Percentiles rank a stretch among this genome's conserved stretches.
Conservation (phyloP, 1,139 yeast species). For the Groenewaldozyma auringiensis region DNA sequence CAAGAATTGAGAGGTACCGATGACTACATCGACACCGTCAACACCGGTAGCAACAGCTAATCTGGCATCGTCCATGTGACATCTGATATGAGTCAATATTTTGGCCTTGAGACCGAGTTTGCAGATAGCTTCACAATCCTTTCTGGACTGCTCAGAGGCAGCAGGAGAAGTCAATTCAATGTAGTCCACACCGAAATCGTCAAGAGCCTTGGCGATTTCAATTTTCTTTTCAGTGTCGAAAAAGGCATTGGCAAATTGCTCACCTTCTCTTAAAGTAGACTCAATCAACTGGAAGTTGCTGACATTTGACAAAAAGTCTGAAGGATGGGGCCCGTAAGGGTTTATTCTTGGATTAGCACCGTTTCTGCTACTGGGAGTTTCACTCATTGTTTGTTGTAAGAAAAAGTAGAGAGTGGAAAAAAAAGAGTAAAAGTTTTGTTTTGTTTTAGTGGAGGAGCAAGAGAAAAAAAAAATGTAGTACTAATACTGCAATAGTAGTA, state of each 20-base stretch:
- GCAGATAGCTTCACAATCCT: slow-evolving; percentile 96
- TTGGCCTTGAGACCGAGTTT: slow-evolving; percentile 93
- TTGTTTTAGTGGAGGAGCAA: neutral
- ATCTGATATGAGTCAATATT: slow-evolving; percentile 84
- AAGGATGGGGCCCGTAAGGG: slow-evolving; percentile 95
- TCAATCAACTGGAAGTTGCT: slow-evolving; percentile 86
- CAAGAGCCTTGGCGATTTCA: slow-evolving; percentile 94
- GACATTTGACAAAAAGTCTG: slow-evolving; percentile 86
- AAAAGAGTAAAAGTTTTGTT: neutral
- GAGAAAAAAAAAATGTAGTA: neutral
- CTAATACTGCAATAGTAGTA: no score
- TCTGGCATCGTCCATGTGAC: slow-evolving; percentile 98
- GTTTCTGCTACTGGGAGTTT: neutral
- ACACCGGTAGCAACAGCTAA: slow-evolving; percentile 98
- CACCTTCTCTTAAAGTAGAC: slow-evolving; percentile 96
- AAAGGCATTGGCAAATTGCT: slow-evolving; percentile 96
- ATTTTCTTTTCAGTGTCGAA: slow-evolving; percentile 93
- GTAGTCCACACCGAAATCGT: slow-evolving; percentile 96
- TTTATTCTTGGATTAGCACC: slow-evolving; percentile 33
- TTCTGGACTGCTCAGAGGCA: slow-evolving; percentile 88
- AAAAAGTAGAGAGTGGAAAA: neutral
- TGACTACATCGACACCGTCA: slow-evolving; percentile 97
- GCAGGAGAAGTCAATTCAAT: slow-evolving; percentile 97
- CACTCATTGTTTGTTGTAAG: neutral
- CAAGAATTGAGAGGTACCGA: slow-evolving; percentile 93